Conservation (phyloP, 2,329 filamentous ascomycete species). For the Moelleriella libera region DNA sequence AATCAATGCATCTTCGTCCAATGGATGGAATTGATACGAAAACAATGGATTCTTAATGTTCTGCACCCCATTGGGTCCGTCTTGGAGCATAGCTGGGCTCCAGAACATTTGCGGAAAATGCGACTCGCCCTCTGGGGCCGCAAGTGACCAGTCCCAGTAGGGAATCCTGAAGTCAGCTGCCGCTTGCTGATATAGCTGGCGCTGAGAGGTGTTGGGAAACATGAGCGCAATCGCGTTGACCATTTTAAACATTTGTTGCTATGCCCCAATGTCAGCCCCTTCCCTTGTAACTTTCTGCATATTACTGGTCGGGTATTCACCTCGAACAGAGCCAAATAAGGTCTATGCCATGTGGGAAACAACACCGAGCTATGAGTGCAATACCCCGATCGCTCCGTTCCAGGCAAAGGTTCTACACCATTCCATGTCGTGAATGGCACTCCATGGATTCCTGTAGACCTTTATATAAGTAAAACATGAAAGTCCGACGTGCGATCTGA, state of each 20-base stretch:
- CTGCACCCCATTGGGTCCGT: slow-evolving; percentile 41
- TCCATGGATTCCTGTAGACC: slow-evolving; percentile 57
- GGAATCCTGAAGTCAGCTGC: slow-evolving; percentile 39
- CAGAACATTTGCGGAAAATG: slow-evolving; percentile 30
- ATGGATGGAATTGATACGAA: slow-evolving; percentile 44
- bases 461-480: neutral
- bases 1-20: slow-evolving; percentile 42
- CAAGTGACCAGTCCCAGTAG: slow-evolving; percentile 45
- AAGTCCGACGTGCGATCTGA: neutral
- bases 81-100: slow-evolving; percentile 34
- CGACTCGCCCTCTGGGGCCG: slow-evolving; percentile 31
- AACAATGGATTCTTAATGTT: slow-evolving; percentile 48
- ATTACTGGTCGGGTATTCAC: slow-evolving; percentile 13
- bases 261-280: slow-evolving; percentile 5
- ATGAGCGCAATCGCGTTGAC: slow-evolving; percentile 29
- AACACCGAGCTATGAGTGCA: slow-evolving; percentile 64
- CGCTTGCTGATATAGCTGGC: slow-evolving; percentile 34
- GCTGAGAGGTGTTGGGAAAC: slow-evolving; percentile 30
- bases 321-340: slow-evolving; percentile 54
- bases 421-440: slow-evolving; percentile 48
- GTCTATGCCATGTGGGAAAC: slow-evolving; percentile 74
- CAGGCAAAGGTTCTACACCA: slow-evolving; percentile 31
- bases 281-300: neutral
- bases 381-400: slow-evolving; percentile 49
- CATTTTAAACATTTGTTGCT: slow-evolving; percentile 23